Evolutionary conservation across 2,329 filamentous ascomycete species (phyloP).

Genomic region (Talaromyces sp.): DNA sequence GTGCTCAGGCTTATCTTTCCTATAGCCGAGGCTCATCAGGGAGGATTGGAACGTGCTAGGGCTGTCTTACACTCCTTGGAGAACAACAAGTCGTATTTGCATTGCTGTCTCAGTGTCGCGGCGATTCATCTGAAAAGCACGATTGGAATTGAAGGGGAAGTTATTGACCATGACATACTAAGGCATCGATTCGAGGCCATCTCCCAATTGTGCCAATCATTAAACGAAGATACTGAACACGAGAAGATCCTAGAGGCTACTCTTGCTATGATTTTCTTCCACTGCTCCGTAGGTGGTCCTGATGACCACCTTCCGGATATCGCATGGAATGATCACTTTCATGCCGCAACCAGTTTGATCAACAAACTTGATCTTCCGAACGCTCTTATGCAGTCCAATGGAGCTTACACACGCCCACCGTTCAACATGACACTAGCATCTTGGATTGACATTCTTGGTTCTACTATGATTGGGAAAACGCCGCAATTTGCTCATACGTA

Average conservation of each 20-base stretch:
- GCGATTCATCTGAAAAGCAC: conserved; percentile 85
- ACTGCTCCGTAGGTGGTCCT: conserved; percentile 81
- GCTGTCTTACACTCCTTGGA: conserved; percentile 84
- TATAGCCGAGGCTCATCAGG: conserved; percentile 83
- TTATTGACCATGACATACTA: conserved; percentile 89
- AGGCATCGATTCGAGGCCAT: conserved; percentile 87
- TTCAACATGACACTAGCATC: conserved; percentile 92
- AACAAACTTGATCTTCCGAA: conserved; percentile 76
- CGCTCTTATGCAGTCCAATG: conserved; percentile 55
- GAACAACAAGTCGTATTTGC: conserved; percentile 87
- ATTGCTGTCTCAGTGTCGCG: conserved; percentile 91
- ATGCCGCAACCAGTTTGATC: conserved; percentile 80
- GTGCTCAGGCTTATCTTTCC: conserved; percentile 89
- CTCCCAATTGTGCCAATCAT: conserved; percentile 74
- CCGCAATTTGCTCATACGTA: conserved; percentile 91
- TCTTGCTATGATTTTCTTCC: conserved; percentile 93
- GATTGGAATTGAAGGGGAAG: conserved; percentile 50
- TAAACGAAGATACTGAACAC: conserved; percentile 77
- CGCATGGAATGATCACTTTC: conserved; percentile 95
- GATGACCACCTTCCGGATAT: conserved; percentile 86
- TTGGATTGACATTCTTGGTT: conserved; percentile 96
- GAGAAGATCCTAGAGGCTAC: conserved; percentile 87
- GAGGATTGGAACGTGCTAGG: conserved; percentile 73
- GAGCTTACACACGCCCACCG: conserved; percentile 59
- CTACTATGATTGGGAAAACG: conserved; percentile 82